phyloP scores from a whole-genome alignment of 2,329 filamentous ascomycete species.

The Curvularia sp. region DNA sequence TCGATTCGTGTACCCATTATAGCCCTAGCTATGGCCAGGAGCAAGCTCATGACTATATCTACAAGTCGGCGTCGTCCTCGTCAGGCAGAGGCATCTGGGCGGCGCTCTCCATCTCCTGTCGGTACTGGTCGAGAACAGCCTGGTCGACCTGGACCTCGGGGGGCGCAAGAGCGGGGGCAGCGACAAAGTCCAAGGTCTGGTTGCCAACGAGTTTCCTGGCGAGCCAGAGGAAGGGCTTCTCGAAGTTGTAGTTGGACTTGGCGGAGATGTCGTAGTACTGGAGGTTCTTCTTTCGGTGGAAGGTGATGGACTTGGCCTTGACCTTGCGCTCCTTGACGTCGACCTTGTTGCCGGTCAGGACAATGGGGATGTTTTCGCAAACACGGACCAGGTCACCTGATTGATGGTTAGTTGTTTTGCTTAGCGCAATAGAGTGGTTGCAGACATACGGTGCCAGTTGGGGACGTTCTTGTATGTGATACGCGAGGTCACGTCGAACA shows the following conservation, averaged over 20 bases:
- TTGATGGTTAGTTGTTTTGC: slow-evolving; percentile 23
- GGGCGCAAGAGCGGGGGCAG: slow-evolving; percentile 90
- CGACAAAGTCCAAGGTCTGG: slow-evolving; percentile 89
- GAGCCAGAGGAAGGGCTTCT: slow-evolving; percentile 99
- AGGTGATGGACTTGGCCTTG: slow-evolving; percentile 99
- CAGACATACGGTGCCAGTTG: slow-evolving; percentile 97
- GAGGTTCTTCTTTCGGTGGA: slow-evolving; percentile 99
- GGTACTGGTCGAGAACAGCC: slow-evolving; percentile 79
- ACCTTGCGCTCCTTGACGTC: slow-evolving; percentile 99
- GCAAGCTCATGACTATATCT: slow-evolving; percentile 47
- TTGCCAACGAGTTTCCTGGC: slow-evolving; percentile 98
- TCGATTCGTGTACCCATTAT: slow-evolving; percentile 42
- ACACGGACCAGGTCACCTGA: slow-evolving; percentile 96
- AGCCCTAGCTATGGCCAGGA: slow-evolving; percentile 28
- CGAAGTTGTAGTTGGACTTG: slow-evolving; percentile 99
- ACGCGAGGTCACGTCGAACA: slow-evolving; percentile 99
- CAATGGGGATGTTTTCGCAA: slow-evolving; percentile 98
- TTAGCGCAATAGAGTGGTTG: background rate
- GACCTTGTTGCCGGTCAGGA: slow-evolving; percentile 99
- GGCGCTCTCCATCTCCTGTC: slow-evolving; percentile 86
- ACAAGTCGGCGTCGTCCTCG: slow-evolving; percentile 81
- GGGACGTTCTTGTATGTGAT: slow-evolving; percentile 99
- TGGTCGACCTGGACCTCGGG: slow-evolving; percentile 91
- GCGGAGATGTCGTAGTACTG: slow-evolving; percentile 99
- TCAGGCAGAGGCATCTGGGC: slow-evolving; percentile 86